phyloP scores from a whole-genome alignment of 148 eudicot species.

The Chenopodium quinoa region DNA sequence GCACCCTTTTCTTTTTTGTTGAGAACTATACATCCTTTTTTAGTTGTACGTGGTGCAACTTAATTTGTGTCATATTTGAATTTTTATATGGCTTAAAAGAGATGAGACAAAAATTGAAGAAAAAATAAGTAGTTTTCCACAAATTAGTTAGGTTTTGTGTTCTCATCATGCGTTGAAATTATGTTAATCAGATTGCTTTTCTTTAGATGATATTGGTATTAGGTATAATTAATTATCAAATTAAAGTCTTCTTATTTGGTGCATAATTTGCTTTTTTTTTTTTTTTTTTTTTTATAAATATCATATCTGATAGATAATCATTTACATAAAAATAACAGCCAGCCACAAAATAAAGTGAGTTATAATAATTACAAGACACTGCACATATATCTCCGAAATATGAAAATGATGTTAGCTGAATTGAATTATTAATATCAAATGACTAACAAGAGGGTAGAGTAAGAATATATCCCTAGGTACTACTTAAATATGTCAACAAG shows the following conservation, averaged over 20 bases:
- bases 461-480: not conserved
- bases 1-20: no score
- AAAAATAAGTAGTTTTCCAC: not conserved
- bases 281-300: no score
- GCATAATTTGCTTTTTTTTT: not conserved
- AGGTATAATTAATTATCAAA: not conserved
- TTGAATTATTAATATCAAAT: not conserved
- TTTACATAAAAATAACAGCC: not conserved
- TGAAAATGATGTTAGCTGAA: constrained; percentile 1
- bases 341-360: not conserved
- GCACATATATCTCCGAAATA: not conserved
- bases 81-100: not conserved
- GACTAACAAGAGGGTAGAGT: not conserved
- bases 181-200: not conserved
- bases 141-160: constrained; percentile 13
- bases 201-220: not conserved
- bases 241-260: constrained; percentile 6
- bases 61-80: not conserved
- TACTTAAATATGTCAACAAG: not conserved
- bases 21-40: not conserved
- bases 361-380: no score
- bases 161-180: constrained; percentile 1
- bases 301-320: not conserved
- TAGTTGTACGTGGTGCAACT: not conserved
- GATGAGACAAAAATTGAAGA: not conserved